A percentile compares a stretch with the other conserved stretches of the same genome.
Conservation (phyloP, 2,329 filamentous ascomycete genomes). For the Ramularia endophylla region DNA sequence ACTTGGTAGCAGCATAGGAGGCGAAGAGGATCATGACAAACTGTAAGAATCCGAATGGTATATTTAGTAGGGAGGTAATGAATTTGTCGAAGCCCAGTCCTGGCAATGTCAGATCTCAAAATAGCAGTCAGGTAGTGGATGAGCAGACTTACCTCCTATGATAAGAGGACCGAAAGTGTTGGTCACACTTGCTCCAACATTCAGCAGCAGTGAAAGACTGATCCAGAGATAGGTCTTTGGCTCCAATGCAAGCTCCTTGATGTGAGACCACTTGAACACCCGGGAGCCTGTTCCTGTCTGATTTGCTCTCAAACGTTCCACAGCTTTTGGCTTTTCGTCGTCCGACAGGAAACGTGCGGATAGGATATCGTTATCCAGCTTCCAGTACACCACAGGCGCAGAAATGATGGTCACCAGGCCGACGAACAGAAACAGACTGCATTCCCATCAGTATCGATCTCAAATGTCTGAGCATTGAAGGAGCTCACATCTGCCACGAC, state of each 20-base stretch:
- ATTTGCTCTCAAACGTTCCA: constrained; percentile 47
- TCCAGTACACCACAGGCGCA: constrained; percentile 54
- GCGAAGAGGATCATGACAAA: constrained; percentile 53
- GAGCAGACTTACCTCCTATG: constrained; percentile 31
- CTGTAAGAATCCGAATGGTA: constrained; percentile 61
- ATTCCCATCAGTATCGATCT: constrained; percentile 48
- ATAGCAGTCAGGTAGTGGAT: no score
- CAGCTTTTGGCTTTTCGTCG: constrained; percentile 41
- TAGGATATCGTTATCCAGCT: constrained; percentile 54
- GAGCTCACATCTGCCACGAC: constrained; percentile 34
- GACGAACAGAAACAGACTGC: constrained; percentile 54
- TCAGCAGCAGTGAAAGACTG: constrained; percentile 55
- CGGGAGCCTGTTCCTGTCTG: constrained; percentile 43
- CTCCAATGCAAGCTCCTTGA: constrained; percentile 38
- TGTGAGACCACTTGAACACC: constrained; percentile 43
- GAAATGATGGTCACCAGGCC: constrained; percentile 56
- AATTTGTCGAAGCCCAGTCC: constrained; percentile 57
- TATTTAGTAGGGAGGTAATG: constrained; percentile 56
- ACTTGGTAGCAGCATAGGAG: constrained; percentile 54
- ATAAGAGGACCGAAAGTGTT: constrained; percentile 63
- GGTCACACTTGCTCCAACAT: constrained; percentile 58
- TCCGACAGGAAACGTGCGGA: constrained; percentile 46
- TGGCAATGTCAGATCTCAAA: no score
- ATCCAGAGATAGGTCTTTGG: constrained; percentile 55
- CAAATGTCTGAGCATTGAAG: constrained; percentile 43